A percentile compares a stretch with the other conserved stretches of the same genome.
phyloP scores from a whole-genome alignment of 495 filamentous ascomycete genomes.

The Daldinia concentrica region DNA sequence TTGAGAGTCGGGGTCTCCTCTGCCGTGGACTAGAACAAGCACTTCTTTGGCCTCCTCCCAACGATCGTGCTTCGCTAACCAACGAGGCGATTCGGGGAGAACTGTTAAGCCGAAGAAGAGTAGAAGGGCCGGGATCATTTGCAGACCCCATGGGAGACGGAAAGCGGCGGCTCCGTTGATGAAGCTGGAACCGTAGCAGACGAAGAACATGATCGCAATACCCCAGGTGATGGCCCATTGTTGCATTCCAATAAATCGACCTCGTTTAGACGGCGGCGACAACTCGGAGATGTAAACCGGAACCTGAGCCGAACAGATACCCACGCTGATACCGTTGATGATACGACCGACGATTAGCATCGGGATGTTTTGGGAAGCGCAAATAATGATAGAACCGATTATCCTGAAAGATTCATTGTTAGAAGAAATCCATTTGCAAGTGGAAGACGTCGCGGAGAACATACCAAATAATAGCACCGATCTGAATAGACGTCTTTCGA shows the following conservation, averaged over 20 bases:
- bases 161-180: constrained; percentile 69
- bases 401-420: constrained; percentile 43
- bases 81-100: constrained; percentile 80
- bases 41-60: constrained; percentile 76
- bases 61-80: constrained; percentile 76
- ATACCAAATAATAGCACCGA: constrained; percentile 71
- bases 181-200: constrained; percentile 79
- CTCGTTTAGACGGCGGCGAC: constrained; percentile 73
- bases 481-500: constrained; percentile 72
- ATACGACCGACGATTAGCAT: constrained; percentile 79
- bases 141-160: constrained; percentile 79
- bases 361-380: constrained; percentile 74
- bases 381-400: constrained; percentile 72
- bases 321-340: constrained; percentile 79
- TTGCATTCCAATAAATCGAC: constrained; percentile 74
- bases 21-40: constrained; percentile 71
- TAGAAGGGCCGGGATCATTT: constrained; percentile 74
- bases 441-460: constrained; percentile 16
- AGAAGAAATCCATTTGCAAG: constrained; percentile 18
- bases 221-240: constrained; percentile 87
- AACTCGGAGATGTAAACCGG: constrained; percentile 83
- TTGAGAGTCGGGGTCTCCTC: constrained; percentile 68
- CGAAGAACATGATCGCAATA: constrained; percentile 83
- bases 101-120: constrained; percentile 70
- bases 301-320: constrained; percentile 81